Base-by-base conservation (phyloP, 306 rosid species). In the Vigna trinervia region DNA sequence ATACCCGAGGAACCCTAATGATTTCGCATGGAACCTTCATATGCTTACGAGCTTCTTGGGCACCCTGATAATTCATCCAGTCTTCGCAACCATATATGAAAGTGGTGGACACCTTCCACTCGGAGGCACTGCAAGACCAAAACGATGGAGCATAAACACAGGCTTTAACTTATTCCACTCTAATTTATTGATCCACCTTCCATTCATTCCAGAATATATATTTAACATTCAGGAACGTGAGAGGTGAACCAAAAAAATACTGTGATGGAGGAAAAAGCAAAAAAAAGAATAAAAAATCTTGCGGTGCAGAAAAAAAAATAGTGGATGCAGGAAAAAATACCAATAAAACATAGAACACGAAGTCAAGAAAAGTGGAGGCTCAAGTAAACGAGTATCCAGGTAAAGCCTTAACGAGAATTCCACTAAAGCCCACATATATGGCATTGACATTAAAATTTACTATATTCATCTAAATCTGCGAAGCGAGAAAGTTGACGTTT, bases 11-110 rank as follows among this genome's bases (percentile, higher is more conserved):
- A 87, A 91, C 90, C 65, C 99, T 86, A 45, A 96, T 83, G 62
- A 92, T 96, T 69, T 96, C 99, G 70, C 99, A 96, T 7, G 97
- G 96, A 67, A 93, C 97, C 47, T 85, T 85, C 99, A 96, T 96
- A 34, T 73, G 86, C 82, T 87, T 84, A 71, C 98, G 94, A 76
- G 99, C 98, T 86, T 89, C 99, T 87, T 86, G 89, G 75, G 98
- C 99, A 30, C 94, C 99, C 78, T 84, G 81, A 74, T 96, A 96
- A 78, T 75, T 85, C 98, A 92, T 88, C 98, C 98, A 96, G 69
- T 96, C 99, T 50, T 91, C 74, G 68, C 58, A n/a, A 28, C 99
- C 99, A 79, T 92, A 96, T 41, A 96, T 92, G 84, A 96, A 96
- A 80, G 94, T 84, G 45, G 99, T 91, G 41, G 99, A 97, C 57